Evolutionary conservation across 2,329 filamentous ascomycete species (phyloP), one percentile per base, ranked within the genome.

Genomic region (Aureobasidium zeae): DNA sequence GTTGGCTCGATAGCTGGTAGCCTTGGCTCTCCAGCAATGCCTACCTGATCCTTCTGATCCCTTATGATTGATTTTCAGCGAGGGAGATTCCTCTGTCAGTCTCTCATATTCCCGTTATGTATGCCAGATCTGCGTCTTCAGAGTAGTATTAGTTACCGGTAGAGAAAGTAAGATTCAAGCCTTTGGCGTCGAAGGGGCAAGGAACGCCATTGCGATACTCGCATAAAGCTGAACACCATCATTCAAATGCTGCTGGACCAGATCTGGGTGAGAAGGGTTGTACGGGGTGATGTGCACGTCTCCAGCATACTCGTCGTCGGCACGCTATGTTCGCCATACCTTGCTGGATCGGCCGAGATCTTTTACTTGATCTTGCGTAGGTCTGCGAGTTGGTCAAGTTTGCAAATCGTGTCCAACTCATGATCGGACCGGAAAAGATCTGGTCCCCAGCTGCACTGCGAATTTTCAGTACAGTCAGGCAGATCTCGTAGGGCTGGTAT

Each of bases 171-270:
- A 20, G 24, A 1, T 21, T 2, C 4, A 38, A 13, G 7, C 25
- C 12, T n/a, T 38, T 38, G 16, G 12, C 11, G 17, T 21, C 10
- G 35, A 29, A 38, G 17, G 25, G 17, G 5, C 29, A 38, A 9
- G 35, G 35, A 12, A 38, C 8, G 5, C 35, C 35, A n/a, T 29
- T 38, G 25, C 25, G 35, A 15, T 38, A 38, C 11, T 38, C 25
- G 10, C 7, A 15, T 11, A 38, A 25, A 16, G 35, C 35, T 10
- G 22, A 5, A 28, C 24, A 10, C 34, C 34, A 19, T 16, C 28
- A n/a, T 37, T 15, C n/a, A 37, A 24, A 11, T 37, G 34, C 11
- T 37, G 22, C 22, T 37, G 34, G 15, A 37, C 15, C 22, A 37
- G 16, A 7, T 28, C 22, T n/a, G 35, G 35, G 17, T 38, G 25